Evolutionary conservation across 495 filamentous ascomycete species (phyloP), one percentile per base, ranked within the genome.

Genomic region (Penicillium argentinense): DNA sequence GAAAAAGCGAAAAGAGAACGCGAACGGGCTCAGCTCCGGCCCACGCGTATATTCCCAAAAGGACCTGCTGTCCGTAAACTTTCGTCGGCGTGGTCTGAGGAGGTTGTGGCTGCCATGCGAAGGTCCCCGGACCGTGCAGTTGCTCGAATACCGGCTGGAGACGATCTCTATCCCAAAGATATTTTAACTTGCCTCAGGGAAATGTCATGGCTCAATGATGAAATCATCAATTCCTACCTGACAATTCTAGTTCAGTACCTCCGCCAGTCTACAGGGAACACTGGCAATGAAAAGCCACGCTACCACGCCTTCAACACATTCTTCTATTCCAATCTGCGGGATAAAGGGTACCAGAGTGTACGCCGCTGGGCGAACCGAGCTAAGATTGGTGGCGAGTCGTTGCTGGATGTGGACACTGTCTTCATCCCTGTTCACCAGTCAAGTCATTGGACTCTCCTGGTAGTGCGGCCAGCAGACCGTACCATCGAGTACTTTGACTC

Each of bases 401-500:
- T 87, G 4, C 57, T 87, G 14, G 52, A 80, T 34, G 73, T 79
- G 5, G 75, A 85, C 49, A 76, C 77, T 1, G 64, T 88, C 16
- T 81, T 86, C 50, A 70, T 88, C 30, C 85, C 85, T 0, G 74
- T 87, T 7, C 70, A 75, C 33, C 54, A 68, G 44, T 49, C 44
- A 7, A 42, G 51, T 49, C 68, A 78, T 63, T 77, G 81, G 82
- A 88, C 84, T 2, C 64, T 96, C 5, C 67, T 89, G 11, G 79
- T 88, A 13, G 76, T 96, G 38, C 79, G 81, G 3, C 88, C 89
- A 0, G 47, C 60, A 3, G 74, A 73, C 14, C 73, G 79, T 25
- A 80, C 75, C 0, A 81, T 95, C 43, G 77, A 89, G 37, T 86
- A 91, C 57, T 81, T 90, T 26, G 88, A 96, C 69, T 88, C 83